Base-by-base conservation (phyloP, 495 filamentous ascomycete genomes). In the Aspergillus mulundensis region DNA sequence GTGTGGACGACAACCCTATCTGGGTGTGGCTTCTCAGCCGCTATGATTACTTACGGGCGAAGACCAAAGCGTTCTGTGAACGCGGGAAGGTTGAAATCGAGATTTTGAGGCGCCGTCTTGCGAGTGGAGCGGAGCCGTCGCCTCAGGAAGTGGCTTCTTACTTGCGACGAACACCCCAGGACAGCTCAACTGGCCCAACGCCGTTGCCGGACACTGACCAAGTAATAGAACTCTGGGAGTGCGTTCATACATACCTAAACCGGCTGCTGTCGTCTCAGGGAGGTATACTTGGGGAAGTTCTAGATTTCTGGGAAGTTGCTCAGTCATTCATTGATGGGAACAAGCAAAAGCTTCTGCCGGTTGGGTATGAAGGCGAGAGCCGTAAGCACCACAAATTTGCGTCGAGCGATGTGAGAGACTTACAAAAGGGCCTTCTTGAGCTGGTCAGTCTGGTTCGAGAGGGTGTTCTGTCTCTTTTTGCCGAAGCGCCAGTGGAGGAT, bases 1-100 rank as follows among this genome's bases (percentile, higher is more conserved):
- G 94, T 20, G 92, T 96, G 11, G 87, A 94, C 19, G 90, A 97
- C 47, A 97, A 96, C 66, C 94, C 94, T 10, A 93, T 97, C 49
- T 95, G 88, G 88, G 81, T 90, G 1, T 98, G 94, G 94, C 81
- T 98, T 38, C 72, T 91, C 50, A 95, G 88, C 62, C 84, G 90
- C 6, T 91, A 89, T 61, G 89, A 96, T 45, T 87, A 92, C 62
- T 71, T 98, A 36, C 96, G 91, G 64, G 84, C 83, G 54, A 93
- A 88, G 58, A 91, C 96, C 44, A 79, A 80, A 10, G 76, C 82
- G 1, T 86, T 86, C 18, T 89, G 88, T 52, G 91, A 97, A 42
- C 81, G 90, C 18, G 87, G 88, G 25, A 87, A 87, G 64, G 85
- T 92, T 7, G 91, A 97, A 68, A 91, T 97, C 61, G 94, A 98